Evolutionary conservation across 2,329 filamentous ascomycete species (phyloP), one percentile per base, ranked within the genome.

Genomic region (Fusarium cicatricum): DNA sequence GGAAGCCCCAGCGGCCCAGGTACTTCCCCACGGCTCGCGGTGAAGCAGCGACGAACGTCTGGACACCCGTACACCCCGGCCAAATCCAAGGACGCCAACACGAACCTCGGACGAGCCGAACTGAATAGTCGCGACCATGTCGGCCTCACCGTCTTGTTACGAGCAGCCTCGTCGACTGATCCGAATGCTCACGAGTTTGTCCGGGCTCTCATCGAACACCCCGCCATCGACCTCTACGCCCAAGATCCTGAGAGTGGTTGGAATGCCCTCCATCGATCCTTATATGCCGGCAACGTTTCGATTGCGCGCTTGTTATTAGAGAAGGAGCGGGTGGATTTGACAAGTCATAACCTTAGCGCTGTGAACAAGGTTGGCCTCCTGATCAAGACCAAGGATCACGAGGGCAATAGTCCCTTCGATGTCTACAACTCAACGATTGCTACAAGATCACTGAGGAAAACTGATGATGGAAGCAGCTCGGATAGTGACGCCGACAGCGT

Each of bases 331-430:
- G 84, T 82, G 32, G 86, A 92, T 48, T 68, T 83, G 62, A 80
- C 76, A 4, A 81, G 86, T 36, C 87, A 88, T 60, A 85, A 85
- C 7, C 78, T 82, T 15, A 82, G 82, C 19, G 83, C 81, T 12
- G 79, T 84, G 15, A 81, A 85, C 62, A 86, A 86, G 67, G 85
- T 88, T 28, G 88, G 89, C 10, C 89, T 88, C 23, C 78, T 98
- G 36, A 93, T 97, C 69, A 97, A 96, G 77, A 91, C 95, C 45
- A 99, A 98, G 74, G 95, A 99, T 70, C 87, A 90, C 54, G 95
- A 98, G 75, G 94, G 94, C 10, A 92, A 96, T 70, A 96, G 92
- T 64, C 94, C 95, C 0, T 94, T 98, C 64, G 95, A 98, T 72
- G 78, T 99, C 11, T 98, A 96, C 68, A 90, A 91, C 60, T 87